phyloP scores from a whole-genome alignment of 2,329 filamentous ascomycete genomes.

The Ascochyta fabae region DNA sequence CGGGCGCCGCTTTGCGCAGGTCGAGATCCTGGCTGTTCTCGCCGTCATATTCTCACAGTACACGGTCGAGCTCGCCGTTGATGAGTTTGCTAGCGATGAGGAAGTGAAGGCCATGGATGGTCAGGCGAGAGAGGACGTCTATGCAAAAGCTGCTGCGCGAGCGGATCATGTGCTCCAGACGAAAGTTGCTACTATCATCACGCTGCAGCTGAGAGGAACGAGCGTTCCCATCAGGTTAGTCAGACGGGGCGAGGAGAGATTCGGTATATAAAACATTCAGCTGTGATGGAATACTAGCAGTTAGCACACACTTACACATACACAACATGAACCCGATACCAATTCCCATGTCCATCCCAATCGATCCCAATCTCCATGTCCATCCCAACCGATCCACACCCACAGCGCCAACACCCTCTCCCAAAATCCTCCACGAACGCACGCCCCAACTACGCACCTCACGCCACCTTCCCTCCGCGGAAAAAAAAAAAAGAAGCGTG shows the following conservation, averaged over 20 bases:
- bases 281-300: background rate
- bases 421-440: background rate
- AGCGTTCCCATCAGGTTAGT: constrained; percentile 73
- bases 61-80: constrained; percentile 73
- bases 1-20: constrained; percentile 63
- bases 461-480: constrained; percentile 4
- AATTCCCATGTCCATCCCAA: background rate
- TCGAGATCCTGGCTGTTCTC: constrained; percentile 61
- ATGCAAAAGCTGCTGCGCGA: constrained; percentile 65
- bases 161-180: constrained; percentile 60
- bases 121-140: constrained; percentile 63
- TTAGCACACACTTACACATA: background rate
- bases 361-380: too few species aligned
- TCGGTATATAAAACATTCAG: constrained; percentile 40
- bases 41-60: constrained; percentile 63
- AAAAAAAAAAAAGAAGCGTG: too few species aligned
- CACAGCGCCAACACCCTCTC: background rate
- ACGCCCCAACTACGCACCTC: background rate
- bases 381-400: background rate
- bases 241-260: constrained; percentile 72
- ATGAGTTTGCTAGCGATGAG: constrained; percentile 52
- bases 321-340: background rate
- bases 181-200: constrained; percentile 68
- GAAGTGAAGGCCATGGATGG: constrained; percentile 50
- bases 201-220: constrained; percentile 69